These are phyloP conservation scores for Sphagnum fallax DNA, from an alignment of 228 moss, liverwort and hornwort genomes.

Conservation along the genomic window DNA sequence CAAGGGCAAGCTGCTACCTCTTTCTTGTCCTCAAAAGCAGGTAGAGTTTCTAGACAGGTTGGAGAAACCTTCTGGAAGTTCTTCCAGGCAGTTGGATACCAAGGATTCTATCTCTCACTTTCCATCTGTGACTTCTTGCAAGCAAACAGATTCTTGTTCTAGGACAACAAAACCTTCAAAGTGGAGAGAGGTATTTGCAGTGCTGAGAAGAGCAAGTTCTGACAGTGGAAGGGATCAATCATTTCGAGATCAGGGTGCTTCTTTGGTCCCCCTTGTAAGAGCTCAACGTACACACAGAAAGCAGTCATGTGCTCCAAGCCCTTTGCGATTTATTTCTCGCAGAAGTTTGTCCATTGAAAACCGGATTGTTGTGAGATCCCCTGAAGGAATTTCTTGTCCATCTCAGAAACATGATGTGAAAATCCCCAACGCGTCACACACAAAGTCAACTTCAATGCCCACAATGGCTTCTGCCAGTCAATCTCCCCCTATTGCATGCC, in stretches of 20 bases:
- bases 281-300: constrained; percentile 22
- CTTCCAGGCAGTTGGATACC: constrained; percentile 35
- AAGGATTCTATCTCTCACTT: background rate
- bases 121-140: background rate
- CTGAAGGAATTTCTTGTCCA: constrained; percentile 10
- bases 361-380: constrained; percentile 12
- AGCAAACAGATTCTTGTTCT: constrained; percentile 12
- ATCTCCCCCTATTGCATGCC: too few relatives aligned
- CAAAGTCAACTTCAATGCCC: too few relatives aligned
- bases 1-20: constrained; percentile 78
- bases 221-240: constrained; percentile 72
- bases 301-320: constrained; percentile 31
- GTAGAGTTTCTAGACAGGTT: constrained; percentile 10
- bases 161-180: constrained; percentile 58
- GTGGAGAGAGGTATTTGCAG: constrained; percentile 82
- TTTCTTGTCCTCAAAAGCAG: constrained; percentile 23
- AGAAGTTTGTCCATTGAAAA: constrained; percentile 40
- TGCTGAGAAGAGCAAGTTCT: constrained; percentile 71
- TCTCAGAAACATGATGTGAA: constrained; percentile 8
- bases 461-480: too few relatives aligned
- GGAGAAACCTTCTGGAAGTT: constrained; percentile 32
- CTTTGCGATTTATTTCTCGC: constrained; percentile 47
- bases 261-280: constrained; percentile 32
- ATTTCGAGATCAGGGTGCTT: constrained; percentile 37
- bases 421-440: too few relatives aligned